Conservation (phyloP, 1,284 basidiomycete genomes). For the Mixia osmundae region DNA sequence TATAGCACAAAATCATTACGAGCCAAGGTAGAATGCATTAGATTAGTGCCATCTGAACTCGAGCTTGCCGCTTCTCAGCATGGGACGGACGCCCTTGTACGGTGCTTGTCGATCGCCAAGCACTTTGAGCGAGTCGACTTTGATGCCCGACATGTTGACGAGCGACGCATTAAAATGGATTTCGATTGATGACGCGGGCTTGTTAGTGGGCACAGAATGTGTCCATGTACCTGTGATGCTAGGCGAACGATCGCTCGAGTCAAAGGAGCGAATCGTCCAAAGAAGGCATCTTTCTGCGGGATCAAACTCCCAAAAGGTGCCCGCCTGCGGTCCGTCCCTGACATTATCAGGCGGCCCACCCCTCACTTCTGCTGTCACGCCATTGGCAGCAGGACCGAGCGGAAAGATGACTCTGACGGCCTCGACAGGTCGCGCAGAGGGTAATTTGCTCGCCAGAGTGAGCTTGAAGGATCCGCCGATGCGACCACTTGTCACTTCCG, state of each 20-base stretch:
- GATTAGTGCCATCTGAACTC: conserved; percentile 7
- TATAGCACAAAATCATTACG: background rate
- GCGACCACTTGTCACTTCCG: conserved; percentile 4
- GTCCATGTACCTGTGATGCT: background rate
- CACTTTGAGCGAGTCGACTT: conserved; percentile 5
- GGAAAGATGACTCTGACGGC: conserved; percentile 3
- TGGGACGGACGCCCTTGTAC: conserved; percentile 8
- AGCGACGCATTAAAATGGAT: conserved; percentile 4
- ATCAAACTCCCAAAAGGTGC: conserved; percentile 2
- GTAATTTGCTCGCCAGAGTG: conserved; percentile 1
- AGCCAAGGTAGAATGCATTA: too few species aligned
- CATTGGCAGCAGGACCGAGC: conserved; percentile 4
- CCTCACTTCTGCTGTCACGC: too few species aligned
- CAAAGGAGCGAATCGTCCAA: background rate
- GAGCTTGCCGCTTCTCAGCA: conserved; percentile 5
- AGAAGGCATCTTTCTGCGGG: conserved; percentile 4
- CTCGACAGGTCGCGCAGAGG: conserved; percentile 5
- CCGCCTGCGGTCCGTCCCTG: too few species aligned
- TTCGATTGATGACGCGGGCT: conserved; percentile 2
- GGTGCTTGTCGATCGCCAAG: conserved; percentile 1
- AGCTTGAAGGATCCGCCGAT: conserved; percentile 9
- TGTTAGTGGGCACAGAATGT: background rate
- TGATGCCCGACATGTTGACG: conserved; percentile 7
- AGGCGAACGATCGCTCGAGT: background rate
- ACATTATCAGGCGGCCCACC: too few species aligned